Conservation (phyloP, 495 filamentous ascomycete species). For the Daldinia grandis region DNA sequence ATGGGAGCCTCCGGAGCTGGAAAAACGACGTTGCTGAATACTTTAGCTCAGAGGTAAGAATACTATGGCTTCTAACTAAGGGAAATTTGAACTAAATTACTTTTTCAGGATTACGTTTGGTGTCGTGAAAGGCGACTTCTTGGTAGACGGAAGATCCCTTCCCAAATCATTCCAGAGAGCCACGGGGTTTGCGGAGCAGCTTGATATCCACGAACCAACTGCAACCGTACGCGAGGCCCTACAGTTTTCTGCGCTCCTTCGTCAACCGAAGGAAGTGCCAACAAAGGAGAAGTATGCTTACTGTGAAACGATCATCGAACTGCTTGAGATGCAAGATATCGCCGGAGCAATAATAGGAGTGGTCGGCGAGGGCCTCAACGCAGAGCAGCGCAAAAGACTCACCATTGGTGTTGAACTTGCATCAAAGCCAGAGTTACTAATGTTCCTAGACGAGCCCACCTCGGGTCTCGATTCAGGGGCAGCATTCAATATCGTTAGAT, state of each 20-base stretch:
- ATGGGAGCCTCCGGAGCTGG: conserved; percentile 61
- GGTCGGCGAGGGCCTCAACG: conserved; percentile 79
- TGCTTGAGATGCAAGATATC: conserved; percentile 78
- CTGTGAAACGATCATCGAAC: conserved; percentile 79
- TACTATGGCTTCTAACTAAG: conserved; percentile 60
- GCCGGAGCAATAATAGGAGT: conserved; percentile 79
- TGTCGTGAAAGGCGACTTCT: conserved; percentile 65
- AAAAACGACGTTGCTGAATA: conserved; percentile 63
- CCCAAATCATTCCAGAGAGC: conserved; percentile 79
- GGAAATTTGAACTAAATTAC: conserved; percentile 31
- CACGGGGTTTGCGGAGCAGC: conserved; percentile 89
- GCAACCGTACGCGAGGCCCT: conserved; percentile 78
- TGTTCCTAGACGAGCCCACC: conserved; percentile 81
- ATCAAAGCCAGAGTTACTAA: conserved; percentile 74
- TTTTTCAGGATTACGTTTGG: conserved; percentile 32
- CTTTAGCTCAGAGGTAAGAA: conserved; percentile 73
- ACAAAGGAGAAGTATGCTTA: conserved; percentile 73
- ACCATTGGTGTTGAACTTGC: conserved; percentile 83
- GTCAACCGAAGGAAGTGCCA: conserved; percentile 70
- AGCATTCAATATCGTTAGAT: conserved; percentile 70
- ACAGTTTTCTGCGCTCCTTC: conserved; percentile 72
- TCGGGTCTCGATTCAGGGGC: conserved; percentile 72
- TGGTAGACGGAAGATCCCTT: conserved; percentile 71
- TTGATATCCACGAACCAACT: conserved; percentile 80
- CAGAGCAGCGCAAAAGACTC: conserved; percentile 78